Evolutionary conservation across 768 basidiomycete species (phyloP), one percentile per base, ranked within the genome.

Genomic region (Termitomyces sp.): DNA sequence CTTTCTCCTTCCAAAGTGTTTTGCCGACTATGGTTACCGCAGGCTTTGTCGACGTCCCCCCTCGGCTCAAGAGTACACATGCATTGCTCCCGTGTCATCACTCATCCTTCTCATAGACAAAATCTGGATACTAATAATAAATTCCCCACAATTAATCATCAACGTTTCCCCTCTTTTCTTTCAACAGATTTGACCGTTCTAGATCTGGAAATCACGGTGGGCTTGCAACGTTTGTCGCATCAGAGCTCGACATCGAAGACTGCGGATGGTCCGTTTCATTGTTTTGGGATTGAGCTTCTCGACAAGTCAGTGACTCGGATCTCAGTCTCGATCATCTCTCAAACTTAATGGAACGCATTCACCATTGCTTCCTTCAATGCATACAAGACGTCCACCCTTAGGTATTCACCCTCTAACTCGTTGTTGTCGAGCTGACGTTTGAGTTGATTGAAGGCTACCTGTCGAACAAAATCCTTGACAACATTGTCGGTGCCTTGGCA

Each of bases 221-320:
- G 44, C 52, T 53, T 49, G 53, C 33, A 60, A 47, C 33, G 31
- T 58, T 38, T 57, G 52, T 27, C 55, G 55, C 48, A 51, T 57
- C 47, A 54, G 38, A 1, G 54, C 59, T 52, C 55, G 57, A 52
- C 64, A 66, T 56, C 65, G 61, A 53, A 56, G 60, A 53, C 56
- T 57, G 41, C 53, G 40, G 18, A 54, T 56, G 33, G 60, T 58
- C 36, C 60, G 56, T 56, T 60, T 60, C 56, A 59, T 52, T 41
- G 51, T 61, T 55, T 52, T 56, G 2, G 59, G 59, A 32, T 57
- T 56, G 39, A 57, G 54, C 59, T 60, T 52, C n/a, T n/a, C 16
- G 22, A 11, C 15, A 20, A 18, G 25, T 12, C 2, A 16, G 4
- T 7, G 16, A 7, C 29, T n/a, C n/a, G n/a, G 46, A 35, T 45